Evolutionary conservation across 352 stramenopile genomes (phyloP), one percentile per base, ranked within the genome.

Genomic region (Globisporangium irregulare): DNA sequence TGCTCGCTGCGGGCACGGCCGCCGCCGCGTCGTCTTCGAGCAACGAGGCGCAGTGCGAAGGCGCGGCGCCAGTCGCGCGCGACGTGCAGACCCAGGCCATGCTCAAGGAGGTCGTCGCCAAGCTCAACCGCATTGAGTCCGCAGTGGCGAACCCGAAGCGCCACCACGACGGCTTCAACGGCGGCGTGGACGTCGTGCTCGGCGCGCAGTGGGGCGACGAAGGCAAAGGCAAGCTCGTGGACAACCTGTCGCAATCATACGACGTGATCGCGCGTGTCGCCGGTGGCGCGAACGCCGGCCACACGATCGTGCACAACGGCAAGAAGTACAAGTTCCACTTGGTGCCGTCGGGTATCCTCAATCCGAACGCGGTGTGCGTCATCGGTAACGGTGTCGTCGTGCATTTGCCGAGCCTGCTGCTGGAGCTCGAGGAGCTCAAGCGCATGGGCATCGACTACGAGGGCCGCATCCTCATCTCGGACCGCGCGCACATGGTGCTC

Each of bases 291-390:
- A 99, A 99, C 86, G 97, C 98, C 29, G 98, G 98, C 32, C 98
- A 99, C 85, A 99, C 98, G 51, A 99, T 99, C 75, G 96, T 99
- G 57, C 96, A 98, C 62, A 84, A 99, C 56, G 87, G 93, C 58
- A 98, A 98, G 83, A 99, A 99, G 80, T 99, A 99, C 89, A 99
- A 99, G 79, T 99, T 99, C 82, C 98, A 99, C 84, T 79, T 99
- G 6, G 84, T 99, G 62, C 98, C 98, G 3, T 99, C 92, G 51
- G 98, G 97, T 57, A 98, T 99, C 64, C 78, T 99, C 50, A 98
- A 99, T 79, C 84, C 92, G 32, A 82, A 97, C 54, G 96, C 95
- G 0, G 91, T 93, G 41, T 99, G 97, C 74, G 88, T 99, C n/a
- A 97, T 99, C 62, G 97, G 98, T 46, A 99, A 99, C 77, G 98